Percentiles rank a stretch among this genome's conserved stretches.
phyloP scores from a whole-genome alignment of 2,329 filamentous ascomycete genomes.

The Taxawa tesnikishii region DNA sequence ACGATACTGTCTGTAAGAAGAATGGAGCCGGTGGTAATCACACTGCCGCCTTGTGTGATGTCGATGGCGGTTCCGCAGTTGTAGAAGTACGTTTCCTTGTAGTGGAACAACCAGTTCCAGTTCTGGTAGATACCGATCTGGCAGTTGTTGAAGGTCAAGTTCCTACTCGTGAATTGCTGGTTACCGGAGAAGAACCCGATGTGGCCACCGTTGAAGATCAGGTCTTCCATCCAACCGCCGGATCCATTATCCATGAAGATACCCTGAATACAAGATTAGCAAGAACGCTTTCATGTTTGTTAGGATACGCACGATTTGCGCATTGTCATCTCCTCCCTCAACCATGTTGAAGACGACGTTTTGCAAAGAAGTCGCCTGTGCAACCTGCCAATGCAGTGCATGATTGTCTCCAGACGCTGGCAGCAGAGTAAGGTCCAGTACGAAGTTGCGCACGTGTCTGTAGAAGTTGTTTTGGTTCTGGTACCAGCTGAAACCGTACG shows the following conservation, averaged over 20 bases:
- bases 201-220: slow-evolving; percentile 72
- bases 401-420: slow-evolving; percentile 14
- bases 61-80: slow-evolving; percentile 55
- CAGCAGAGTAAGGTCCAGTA: slow-evolving; percentile 35
- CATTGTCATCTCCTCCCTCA: slow-evolving; percentile 7
- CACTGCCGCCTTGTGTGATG: slow-evolving; percentile 43
- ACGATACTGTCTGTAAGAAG: slow-evolving; percentile 60
- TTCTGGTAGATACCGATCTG: slow-evolving; percentile 78
- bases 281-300: not conserved
- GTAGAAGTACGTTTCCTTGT: slow-evolving; percentile 59
- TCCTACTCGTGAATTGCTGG: slow-evolving; percentile 79
- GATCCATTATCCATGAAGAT: slow-evolving; percentile 50
- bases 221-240: slow-evolving; percentile 71
- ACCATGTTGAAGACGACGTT: slow-evolving; percentile 45
- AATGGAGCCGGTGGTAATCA: slow-evolving; percentile 62
- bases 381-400: slow-evolving; percentile 57
- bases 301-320: slow-evolving; percentile 6
- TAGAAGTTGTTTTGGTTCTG: slow-evolving; percentile 35
- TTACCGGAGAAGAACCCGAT: slow-evolving; percentile 70
- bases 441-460: slow-evolving; percentile 45
- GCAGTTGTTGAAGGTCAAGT: slow-evolving; percentile 70
- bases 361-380: slow-evolving; percentile 49
- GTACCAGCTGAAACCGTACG: slow-evolving; percentile 19
- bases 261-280: slow-evolving; percentile 23
- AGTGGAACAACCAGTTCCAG: slow-evolving; percentile 83